Percentiles rank a stretch among this genome's conserved stretches.
Conservation (phyloP, 169 alveolate genomes). For the Plasmodium ovale region DNA sequence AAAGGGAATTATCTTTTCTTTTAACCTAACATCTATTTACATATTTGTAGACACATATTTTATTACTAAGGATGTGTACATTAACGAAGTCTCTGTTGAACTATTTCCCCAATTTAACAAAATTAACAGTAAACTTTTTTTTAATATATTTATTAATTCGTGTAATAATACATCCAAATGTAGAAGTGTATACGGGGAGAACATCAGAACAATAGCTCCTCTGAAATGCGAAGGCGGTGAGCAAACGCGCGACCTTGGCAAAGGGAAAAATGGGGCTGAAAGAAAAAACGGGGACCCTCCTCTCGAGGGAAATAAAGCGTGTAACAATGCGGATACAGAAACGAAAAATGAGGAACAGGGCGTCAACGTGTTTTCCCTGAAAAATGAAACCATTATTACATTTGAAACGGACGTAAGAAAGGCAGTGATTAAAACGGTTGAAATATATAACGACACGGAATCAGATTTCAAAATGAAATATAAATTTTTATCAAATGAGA, state of each 20-base stretch:
- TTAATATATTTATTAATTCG: conserved; percentile 42
- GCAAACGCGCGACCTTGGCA: neutral
- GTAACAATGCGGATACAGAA: neutral
- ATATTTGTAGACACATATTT: conserved; percentile 52
- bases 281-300: neutral
- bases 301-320: neutral
- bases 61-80: conserved; percentile 34
- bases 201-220: neutral
- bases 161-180: neutral
- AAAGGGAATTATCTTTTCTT: conserved; percentile 72
- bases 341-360: conserved; percentile 6
- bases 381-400: conserved; percentile 63
- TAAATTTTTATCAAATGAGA: conserved; percentile 49
- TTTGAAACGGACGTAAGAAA: conserved; percentile 57
- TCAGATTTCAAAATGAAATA: conserved; percentile 58
- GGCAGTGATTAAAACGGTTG: conserved; percentile 29
- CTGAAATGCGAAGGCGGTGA: neutral
- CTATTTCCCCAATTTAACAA: conserved; percentile 66
- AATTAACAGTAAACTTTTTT: conserved; percentile 44
- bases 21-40: conserved; percentile 39
- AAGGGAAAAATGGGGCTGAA: neutral
- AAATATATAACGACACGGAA: conserved; percentile 49
- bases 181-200: conserved; percentile 12
- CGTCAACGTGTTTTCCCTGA: conserved; percentile 18
- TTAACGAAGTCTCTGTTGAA: conserved; percentile 42